Conservation (phyloP, 139 green algal genomes). For the Auxenochlorella pyrenoidosa region DNA sequence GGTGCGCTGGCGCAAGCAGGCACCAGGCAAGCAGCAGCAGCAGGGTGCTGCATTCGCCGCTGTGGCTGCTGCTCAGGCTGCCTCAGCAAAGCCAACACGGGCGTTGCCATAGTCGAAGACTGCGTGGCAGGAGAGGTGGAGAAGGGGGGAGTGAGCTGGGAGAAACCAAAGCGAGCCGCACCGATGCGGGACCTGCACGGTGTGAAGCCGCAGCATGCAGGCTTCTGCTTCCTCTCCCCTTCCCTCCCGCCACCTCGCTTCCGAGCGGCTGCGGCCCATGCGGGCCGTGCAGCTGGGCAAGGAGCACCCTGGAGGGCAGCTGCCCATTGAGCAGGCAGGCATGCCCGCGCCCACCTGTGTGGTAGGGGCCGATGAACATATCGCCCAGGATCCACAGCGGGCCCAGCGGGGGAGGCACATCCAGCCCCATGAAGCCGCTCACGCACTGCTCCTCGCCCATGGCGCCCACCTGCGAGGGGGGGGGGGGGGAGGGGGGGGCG, state of each 20-base stretch:
- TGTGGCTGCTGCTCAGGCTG: constrained; percentile 34
- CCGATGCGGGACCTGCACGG: too few species aligned
- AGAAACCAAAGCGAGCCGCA: too few species aligned
- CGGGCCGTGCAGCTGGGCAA: too few species aligned
- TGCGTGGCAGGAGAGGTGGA: background rate
- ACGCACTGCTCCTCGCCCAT: constrained; percentile 87
- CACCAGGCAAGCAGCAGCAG: background rate
- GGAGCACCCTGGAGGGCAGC: too few species aligned
- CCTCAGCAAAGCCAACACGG: constrained; percentile 91
- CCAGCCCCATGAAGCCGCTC: constrained; percentile 96
- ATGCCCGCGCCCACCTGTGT: constrained; percentile 71
- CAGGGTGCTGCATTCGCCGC: background rate
- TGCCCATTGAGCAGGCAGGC: background rate
- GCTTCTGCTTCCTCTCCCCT: too few species aligned
- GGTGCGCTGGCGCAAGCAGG: too few species aligned
- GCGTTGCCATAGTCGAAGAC: constrained; percentile 92
- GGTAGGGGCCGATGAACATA: constrained; percentile 95
- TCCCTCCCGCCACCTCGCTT: too few species aligned
- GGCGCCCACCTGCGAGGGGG: constrained; percentile 23
- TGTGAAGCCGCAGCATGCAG: too few species aligned
- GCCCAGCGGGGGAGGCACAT: constrained; percentile 82
- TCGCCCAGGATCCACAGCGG: constrained; percentile 98
- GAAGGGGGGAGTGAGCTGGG: background rate
- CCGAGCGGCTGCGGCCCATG: too few species aligned
- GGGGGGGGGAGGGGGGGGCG: too few species aligned